Percentiles rank a stretch among this genome's conserved stretches.
These are phyloP conservation scores for Collybia mongolica DNA, from an alignment of 768 basidiomycete genomes.

Conservation along the genomic window DNA sequence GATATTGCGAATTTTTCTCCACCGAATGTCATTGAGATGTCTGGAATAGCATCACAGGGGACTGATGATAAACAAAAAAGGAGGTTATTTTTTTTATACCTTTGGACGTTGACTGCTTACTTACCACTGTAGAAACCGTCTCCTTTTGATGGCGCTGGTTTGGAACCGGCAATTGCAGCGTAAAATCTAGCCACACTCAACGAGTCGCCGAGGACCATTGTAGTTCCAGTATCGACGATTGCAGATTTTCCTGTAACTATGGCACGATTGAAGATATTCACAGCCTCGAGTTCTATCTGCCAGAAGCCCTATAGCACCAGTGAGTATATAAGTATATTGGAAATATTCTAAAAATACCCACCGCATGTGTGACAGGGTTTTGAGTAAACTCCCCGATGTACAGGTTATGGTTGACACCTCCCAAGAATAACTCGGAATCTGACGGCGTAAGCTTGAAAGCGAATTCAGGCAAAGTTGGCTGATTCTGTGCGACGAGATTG, in stretches of 20 bases:
- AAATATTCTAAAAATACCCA: conserved; percentile 4
- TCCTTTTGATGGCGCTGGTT: too few species aligned
- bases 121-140: background rate
- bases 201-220: conserved; percentile 34
- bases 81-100: too few species aligned
- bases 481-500: conserved; percentile 37
- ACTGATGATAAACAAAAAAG: conserved; percentile 15
- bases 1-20: conserved; percentile 41
- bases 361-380: conserved; percentile 28
- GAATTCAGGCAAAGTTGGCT: conserved; percentile 36
- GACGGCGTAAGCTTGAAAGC: conserved; percentile 43
- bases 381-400: conserved; percentile 47
- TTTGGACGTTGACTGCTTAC: too few species aligned
- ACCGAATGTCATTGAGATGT: conserved; percentile 36
- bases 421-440: conserved; percentile 54
- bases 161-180: conserved; percentile 28
- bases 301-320: conserved; percentile 25
- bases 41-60: conserved; percentile 24
- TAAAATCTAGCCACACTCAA: conserved; percentile 25
- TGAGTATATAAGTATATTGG: background rate
- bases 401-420: conserved; percentile 45
- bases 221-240: conserved; percentile 43
- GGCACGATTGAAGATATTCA: conserved; percentile 23
- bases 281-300: conserved; percentile 27
- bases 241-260: conserved; percentile 18